phyloP scores from a whole-genome alignment of 257 asterid species.

The Solanum gandarillasii region DNA sequence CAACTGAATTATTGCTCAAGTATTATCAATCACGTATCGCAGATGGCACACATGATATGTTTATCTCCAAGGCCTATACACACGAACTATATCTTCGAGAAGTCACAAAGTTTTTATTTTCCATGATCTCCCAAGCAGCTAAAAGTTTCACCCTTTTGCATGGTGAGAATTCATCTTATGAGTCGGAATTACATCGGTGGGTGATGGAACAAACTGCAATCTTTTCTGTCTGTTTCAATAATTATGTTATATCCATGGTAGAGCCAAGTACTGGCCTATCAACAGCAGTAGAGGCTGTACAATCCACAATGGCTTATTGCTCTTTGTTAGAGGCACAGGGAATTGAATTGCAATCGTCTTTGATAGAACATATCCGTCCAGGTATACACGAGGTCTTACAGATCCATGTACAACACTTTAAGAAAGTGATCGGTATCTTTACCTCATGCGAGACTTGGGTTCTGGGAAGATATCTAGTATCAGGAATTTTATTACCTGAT shows the following conservation, averaged over 20 bases:
- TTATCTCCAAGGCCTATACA: conserved; percentile 19
- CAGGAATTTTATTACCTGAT: conserved; percentile 42
- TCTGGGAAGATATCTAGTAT: conserved; percentile 39
- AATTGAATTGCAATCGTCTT: conserved; percentile 24
- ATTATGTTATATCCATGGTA: conserved; percentile 30
- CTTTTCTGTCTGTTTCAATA: conserved; percentile 28
- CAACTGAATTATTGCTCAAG: conserved; percentile 37
- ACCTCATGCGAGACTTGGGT: conserved; percentile 56
- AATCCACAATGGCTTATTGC: conserved; percentile 47
- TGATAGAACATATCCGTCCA: conserved; percentile 37
- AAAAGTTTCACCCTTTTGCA: conserved; percentile 42
- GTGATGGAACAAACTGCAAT: conserved; percentile 27
- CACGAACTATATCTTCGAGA: conserved; percentile 21
- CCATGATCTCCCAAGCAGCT: conserved; percentile 63
- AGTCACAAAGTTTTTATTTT: conserved; percentile 31
- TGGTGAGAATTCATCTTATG: conserved; percentile 28
- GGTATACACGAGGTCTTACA: conserved; percentile 30
- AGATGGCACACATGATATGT: conserved; percentile 22
- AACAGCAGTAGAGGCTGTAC: conserved; percentile 32
- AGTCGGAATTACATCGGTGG: conserved; percentile 43
- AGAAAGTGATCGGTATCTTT: conserved; percentile 42
- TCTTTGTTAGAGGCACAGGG: conserved; percentile 49
- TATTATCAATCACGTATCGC: conserved; percentile 45
- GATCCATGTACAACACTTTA: conserved; percentile 43
- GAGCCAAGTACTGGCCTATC: conserved; percentile 45